Evolutionary conservation across 1,139 yeast species (phyloP).

Genomic region (Pichia sp.): DNA sequence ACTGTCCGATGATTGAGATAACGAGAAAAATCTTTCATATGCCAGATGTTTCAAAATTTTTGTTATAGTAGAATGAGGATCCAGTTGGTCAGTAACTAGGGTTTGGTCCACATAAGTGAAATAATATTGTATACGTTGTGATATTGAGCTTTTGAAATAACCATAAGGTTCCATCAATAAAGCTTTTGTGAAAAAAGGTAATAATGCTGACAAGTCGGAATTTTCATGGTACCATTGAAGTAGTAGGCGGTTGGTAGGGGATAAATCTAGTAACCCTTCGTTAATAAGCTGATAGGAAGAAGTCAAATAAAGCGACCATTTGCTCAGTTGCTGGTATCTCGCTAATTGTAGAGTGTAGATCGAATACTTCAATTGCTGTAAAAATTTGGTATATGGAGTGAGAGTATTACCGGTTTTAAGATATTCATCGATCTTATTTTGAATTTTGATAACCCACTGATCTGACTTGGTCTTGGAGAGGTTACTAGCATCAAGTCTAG

Average conservation of each 20-base stretch:
- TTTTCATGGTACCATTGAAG: not conserved
- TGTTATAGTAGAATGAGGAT: not conserved
- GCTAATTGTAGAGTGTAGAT: not conserved
- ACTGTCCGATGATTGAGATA: not conserved
- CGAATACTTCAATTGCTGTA: slow-evolving; percentile 1
- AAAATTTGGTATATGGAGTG: not conserved
- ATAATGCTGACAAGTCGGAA: not conserved
- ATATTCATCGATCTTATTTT: not conserved
- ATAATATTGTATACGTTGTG: not conserved
- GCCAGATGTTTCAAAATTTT: not conserved
- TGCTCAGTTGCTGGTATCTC: not conserved
- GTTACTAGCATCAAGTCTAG: not conserved
- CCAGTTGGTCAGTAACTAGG: not conserved
- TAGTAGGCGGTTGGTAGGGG: not conserved
- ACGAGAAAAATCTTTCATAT: not conserved
- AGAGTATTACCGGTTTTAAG: not conserved
- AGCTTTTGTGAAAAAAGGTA: slow-evolving; percentile 3
- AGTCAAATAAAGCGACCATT: slow-evolving; percentile 6
- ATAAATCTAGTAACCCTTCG: slow-evolving; percentile 1
- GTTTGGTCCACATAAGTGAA: not conserved
- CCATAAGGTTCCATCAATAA: slow-evolving; percentile 13
- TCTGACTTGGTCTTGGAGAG: not conserved
- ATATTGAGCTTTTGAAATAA: slow-evolving; percentile 1
- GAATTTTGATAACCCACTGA: not conserved
- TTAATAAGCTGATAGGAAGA: not conserved